Conservation (phyloP, 805 yeast genomes). For the Kazachstania psychrophila region DNA sequence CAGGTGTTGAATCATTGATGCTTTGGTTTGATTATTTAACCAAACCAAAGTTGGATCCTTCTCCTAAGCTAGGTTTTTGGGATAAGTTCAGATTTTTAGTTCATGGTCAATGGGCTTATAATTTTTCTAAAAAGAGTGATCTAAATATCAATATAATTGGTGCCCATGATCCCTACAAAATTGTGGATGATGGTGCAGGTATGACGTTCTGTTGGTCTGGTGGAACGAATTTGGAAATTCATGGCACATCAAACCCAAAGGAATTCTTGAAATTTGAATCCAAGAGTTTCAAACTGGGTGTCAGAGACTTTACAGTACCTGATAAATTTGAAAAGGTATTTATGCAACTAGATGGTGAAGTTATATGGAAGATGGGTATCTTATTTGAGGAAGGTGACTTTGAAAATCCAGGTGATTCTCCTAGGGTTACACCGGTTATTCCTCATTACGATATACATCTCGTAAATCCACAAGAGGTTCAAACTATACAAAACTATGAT, state of each 20-base stretch:
- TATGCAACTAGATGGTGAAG: slow-evolving; percentile 56
- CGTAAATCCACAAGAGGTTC: slow-evolving; percentile 45
- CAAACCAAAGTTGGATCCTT: slow-evolving; percentile 60
- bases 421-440: slow-evolving; percentile 39
- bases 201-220: slow-evolving; percentile 57
- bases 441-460: slow-evolving; percentile 59
- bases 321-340: slow-evolving; percentile 37
- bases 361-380: slow-evolving; percentile 71
- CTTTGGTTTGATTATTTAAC: slow-evolving; percentile 57
- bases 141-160: slow-evolving; percentile 57
- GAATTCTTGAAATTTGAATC: slow-evolving; percentile 48
- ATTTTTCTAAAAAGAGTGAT: slow-evolving; percentile 38
- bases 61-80: slow-evolving; percentile 61
- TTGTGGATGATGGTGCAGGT: slow-evolving; percentile 52
- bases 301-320: slow-evolving; percentile 36
- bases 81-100: slow-evolving; percentile 49
- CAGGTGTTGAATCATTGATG: slow-evolving; percentile 53
- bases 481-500: slow-evolving; percentile 40
- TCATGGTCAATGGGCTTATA: slow-evolving; percentile 45
- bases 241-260: slow-evolving; percentile 40
- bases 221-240: slow-evolving; percentile 41
- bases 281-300: slow-evolving; percentile 45
- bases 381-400: slow-evolving; percentile 55
- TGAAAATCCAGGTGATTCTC: slow-evolving; percentile 29
- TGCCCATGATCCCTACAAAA: slow-evolving; percentile 47